Base-by-base conservation (phyloP, 495 filamentous ascomycete genomes). In the Annulohypoxylon nitens region DNA sequence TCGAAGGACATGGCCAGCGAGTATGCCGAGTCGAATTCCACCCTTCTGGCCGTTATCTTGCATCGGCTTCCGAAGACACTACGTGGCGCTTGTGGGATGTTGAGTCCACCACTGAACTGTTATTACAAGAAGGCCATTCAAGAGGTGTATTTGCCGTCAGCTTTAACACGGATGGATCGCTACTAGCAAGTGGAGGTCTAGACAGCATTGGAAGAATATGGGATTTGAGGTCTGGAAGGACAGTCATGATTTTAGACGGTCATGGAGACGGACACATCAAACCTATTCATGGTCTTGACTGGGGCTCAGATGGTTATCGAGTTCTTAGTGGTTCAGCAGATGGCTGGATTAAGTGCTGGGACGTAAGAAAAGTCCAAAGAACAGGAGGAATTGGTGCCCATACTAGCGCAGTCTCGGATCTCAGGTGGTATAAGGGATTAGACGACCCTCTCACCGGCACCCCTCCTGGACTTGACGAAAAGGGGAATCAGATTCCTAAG, bases 51-150 rank as follows among this genome's bases (percentile, higher is more conserved):
- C 86, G 87, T 63, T 98, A 95, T 75, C 87, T 98, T 23, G 96
- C 96, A 1, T 97, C 94, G 0, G 96, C 96, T 1, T 97, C 94
- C 1, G 95, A 93, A 75, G 96, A 99, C 78, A 98, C 95, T 3
- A 97, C 95, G 0, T 99, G 96, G 96, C 89, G 96, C 25, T 81
- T 99, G 64, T 99, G 97, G 97, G 97, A 99, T 76, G 87, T 98
- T 0, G 89, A 93, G 61, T 95, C 90, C 1, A 91, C 88, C 0
- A 90, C 91, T 2, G 95, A 98, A 74, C 83, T 99, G 3, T 85
- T 95, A 0, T 83, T 97, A 3, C 97, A 98, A 82, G 96, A 99
- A 83, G 96, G 97, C 3, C 96, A 99, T 79, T 94, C 92, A 6
- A 88, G 93, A 37, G 97, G 97, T 59, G 95, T 97, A 11, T 98